phyloP scores from a whole-genome alignment of 1,139 yeast genomes.

The Hansenula sp. region DNA sequence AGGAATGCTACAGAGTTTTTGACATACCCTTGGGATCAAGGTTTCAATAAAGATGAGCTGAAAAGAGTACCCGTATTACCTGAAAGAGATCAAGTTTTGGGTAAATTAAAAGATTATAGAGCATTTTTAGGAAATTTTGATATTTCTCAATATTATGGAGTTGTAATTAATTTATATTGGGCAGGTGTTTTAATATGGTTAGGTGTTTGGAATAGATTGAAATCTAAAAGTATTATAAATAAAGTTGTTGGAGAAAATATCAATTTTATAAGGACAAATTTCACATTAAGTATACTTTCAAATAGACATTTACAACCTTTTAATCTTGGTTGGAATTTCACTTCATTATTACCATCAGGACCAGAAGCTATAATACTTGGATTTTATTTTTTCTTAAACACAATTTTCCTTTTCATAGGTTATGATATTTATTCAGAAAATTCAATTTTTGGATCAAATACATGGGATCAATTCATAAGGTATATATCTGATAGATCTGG shows the following conservation, averaged over 20 bases:
- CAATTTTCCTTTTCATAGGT: constrained; percentile 35
- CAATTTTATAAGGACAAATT: constrained; percentile 12
- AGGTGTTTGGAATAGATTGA: constrained; percentile 14
- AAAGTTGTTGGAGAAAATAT: constrained; percentile 8
- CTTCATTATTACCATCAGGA: constrained; percentile 45
- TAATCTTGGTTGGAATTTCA: constrained; percentile 18
- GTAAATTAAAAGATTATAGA: constrained; percentile 17
- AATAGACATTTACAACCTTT: constrained; percentile 16
- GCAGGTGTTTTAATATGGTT: constrained; percentile 10
- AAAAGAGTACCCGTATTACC: constrained; percentile 15
- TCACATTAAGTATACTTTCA: constrained; percentile 14
- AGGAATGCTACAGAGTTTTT: constrained; percentile 12
- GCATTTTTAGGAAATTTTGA: constrained; percentile 23
- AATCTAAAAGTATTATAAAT: constrained; percentile 8
- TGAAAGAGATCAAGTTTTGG: constrained; percentile 2
- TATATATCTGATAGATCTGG: constrained; percentile 63
- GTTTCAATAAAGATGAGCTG: constrained; percentile 7
- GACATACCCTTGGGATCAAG: constrained; percentile 5
- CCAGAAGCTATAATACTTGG: constrained; percentile 44
- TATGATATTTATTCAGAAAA: constrained; percentile 34
- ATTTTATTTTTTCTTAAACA: constrained; percentile 37
- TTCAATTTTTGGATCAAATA: constrained; percentile 35
- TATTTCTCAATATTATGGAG: constrained; percentile 16
- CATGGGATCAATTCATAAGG: constrained; percentile 44
- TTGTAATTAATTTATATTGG: constrained; percentile 18